A percentile compares a stretch with the other conserved stretches of the same genome.
phyloP scores from a whole-genome alignment of 2,329 filamentous ascomycete species.

The Fusarium pilosicola region DNA sequence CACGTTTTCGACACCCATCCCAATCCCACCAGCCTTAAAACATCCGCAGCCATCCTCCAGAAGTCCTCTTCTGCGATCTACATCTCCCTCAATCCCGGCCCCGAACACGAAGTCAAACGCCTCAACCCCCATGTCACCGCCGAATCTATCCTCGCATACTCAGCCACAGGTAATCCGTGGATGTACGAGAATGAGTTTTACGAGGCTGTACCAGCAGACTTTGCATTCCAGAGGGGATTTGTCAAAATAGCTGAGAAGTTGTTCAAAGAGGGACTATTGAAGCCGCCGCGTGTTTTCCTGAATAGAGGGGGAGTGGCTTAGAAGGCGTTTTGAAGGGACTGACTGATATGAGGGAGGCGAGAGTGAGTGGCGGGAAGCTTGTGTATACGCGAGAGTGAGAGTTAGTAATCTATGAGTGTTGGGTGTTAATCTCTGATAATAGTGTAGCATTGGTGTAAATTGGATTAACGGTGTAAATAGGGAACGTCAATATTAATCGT shows the following conservation, averaged over 20 bases:
- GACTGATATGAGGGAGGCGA: not conserved
- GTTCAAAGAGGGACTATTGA: not conserved
- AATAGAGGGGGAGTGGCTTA: not conserved
- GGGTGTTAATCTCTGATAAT: not conserved
- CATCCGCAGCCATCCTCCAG: not conserved
- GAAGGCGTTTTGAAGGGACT: not conserved
- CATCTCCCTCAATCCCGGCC: not conserved
- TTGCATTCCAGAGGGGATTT: conserved; percentile 7
- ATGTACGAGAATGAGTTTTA: not conserved
- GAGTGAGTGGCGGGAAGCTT: not conserved
- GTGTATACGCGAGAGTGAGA: not conserved
- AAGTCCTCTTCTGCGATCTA: not conserved
- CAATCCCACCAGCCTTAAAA: not conserved
- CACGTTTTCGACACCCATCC: not conserved
- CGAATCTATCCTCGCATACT: conserved; percentile 3
- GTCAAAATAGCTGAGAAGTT: not conserved
- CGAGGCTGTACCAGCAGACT: not conserved
- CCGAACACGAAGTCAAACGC: not conserved
- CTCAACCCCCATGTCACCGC: not conserved
- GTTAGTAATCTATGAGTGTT: not conserved
- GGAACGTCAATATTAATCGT: too few relatives aligned
- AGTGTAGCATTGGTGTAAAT: too few relatives aligned
- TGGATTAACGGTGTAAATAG: too few relatives aligned
- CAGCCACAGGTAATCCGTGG: conserved; percentile 1
- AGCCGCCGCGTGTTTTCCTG: not conserved